Evolutionary conservation across 108 stramenopile species (phyloP), one percentile per base, ranked within the genome.

Genomic region (Nannochloropsis oceanica): DNA sequence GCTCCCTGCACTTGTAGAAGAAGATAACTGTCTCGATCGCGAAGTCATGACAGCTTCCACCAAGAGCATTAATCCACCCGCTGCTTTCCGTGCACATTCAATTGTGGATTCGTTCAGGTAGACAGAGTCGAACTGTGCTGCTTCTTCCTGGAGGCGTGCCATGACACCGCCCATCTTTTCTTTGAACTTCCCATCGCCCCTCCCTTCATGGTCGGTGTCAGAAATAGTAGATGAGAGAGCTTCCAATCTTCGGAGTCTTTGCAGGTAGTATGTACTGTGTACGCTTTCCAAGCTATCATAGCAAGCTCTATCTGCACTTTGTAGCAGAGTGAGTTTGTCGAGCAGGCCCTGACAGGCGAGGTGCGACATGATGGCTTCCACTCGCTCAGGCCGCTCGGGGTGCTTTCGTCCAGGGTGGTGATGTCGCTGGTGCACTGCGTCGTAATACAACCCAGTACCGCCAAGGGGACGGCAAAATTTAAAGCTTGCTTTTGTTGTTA

Each of bases 41-140:
- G 59, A n/a, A 24, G 8, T 13, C 18, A 20, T 12, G 18, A 88
- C 79, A 12, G 81, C 81, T 18, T 14, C 22, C 12, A 81, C 80
- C 24, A 43, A 25, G 10, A 81, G 42, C 34, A 85, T 24, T 34
- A 81, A 25, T 9, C 84, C 88, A 13, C 43, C 88, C 13, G 83
- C 85, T 27, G 88, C 85, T 12, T 34, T 42, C 26, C 46, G 82
- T 2, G 88, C 88, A 34, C 88, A 88, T 0, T 42, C 73, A 8
- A 88, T 27, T 11, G 43, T 82, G 34, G 44, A 26, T 20, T 44
- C 85, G 81, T 88, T 88, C 26, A 88, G 8, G 81, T 84, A 88
- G 11, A 88, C 88, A 0, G 82, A 83, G 82, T 86, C 81, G 7
- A 44, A 26, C 20, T 81, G 86, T 27, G 12, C 34, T 46, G 88